Conservation (phyloP, 768 basidiomycete genomes). For the Boletellus ananas region DNA sequence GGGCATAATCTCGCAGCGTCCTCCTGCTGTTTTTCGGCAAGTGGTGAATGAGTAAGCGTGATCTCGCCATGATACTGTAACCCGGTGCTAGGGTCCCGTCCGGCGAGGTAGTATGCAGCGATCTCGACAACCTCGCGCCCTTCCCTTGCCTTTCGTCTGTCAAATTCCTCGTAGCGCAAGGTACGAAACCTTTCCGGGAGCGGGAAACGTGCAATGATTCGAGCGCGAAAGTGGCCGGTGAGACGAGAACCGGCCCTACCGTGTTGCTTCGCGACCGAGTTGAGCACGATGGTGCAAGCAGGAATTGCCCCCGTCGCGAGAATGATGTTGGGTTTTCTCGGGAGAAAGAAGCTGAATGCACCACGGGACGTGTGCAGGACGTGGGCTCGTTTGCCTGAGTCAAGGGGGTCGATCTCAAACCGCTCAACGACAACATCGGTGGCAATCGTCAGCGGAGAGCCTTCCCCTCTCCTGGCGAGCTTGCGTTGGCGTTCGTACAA, state of each 20-base stretch:
- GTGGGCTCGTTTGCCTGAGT: constrained; percentile 1
- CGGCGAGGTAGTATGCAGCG: constrained; percentile 8
- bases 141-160: neutral
- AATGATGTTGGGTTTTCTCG: constrained; percentile 14
- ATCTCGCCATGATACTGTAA: constrained; percentile 14
- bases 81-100: neutral
- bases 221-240: constrained; percentile 15
- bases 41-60: constrained; percentile 7
- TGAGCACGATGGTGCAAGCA: constrained; percentile 16
- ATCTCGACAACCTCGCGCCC: neutral
- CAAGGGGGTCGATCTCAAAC: constrained; percentile 12
- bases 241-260: constrained; percentile 14
- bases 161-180: neutral
- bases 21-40: constrained; percentile 5
- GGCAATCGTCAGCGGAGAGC: constrained; percentile 16
- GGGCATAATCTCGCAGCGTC: constrained; percentile 16
- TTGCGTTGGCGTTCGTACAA: constrained; percentile 14
- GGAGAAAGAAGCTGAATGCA: constrained; percentile 6
- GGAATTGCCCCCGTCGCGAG: constrained; percentile 20
- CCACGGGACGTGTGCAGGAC: constrained; percentile 18
- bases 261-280: constrained; percentile 10
- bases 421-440: constrained; percentile 7
- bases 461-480: constrained; percentile 4
- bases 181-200: neutral
- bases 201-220: constrained; percentile 6